Evolutionary conservation across 75 land plant genomes (phyloP).

Genomic region (Selaginella tamariscina): DNA sequence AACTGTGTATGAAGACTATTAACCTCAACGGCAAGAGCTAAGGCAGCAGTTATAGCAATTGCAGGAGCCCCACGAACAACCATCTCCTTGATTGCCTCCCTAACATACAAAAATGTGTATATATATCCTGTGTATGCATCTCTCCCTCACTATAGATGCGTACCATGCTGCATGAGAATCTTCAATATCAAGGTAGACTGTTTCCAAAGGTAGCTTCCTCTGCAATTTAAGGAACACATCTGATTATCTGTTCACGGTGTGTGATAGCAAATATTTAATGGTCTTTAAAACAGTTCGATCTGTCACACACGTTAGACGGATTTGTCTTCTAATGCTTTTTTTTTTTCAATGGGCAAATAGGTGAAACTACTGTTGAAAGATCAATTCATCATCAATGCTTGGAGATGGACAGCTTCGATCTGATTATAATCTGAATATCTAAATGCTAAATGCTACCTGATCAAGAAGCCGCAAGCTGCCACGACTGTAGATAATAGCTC

Average conservation of each 20-base stretch:
- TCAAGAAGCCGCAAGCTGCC: conserved; percentile 74
- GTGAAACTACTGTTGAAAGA: background rate
- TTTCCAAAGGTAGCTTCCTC: conserved; percentile 79
- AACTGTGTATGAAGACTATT: conserved; percentile 25
- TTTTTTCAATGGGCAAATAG: conserved; percentile 1
- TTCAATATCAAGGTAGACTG: conserved; percentile 47
- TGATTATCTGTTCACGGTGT: background rate
- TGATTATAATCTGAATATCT: background rate
- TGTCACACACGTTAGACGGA: background rate
- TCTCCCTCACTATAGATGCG: no score
- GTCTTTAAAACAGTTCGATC: background rate
- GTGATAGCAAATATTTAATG: background rate
- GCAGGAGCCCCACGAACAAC: conserved; percentile 99
- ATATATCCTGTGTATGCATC: no score
- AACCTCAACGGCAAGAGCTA: conserved; percentile 81
- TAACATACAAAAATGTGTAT: conserved; percentile 19
- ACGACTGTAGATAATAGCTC: conserved; percentile 56
- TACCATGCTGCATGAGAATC: conserved; percentile 71
- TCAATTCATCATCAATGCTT: background rate
- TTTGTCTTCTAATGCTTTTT: background rate
- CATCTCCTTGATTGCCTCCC: conserved; percentile 90
- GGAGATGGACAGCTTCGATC: background rate
- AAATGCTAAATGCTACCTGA: conserved; percentile 30
- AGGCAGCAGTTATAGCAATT: conserved; percentile 92
- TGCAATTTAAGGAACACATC: no score